Evolutionary conservation across 805 yeast species (phyloP).

Genomic region (Monosporozyma yasuniensis): DNA sequence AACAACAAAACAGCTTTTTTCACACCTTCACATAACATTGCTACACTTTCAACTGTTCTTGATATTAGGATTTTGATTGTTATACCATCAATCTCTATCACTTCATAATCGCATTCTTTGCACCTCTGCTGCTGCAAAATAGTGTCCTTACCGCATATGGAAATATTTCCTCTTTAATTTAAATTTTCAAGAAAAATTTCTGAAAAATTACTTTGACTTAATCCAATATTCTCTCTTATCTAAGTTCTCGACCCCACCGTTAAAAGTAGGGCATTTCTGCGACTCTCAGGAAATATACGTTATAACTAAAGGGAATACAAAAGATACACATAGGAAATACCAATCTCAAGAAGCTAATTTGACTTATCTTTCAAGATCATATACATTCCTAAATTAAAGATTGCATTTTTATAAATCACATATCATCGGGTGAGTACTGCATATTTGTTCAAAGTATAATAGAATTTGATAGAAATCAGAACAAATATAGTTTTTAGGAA

Average conservation of each 20-base stretch:
- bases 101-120: too few species aligned
- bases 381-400: not conserved
- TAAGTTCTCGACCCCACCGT: not conserved
- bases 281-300: not conserved
- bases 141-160: not conserved
- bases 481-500: not conserved
- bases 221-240: not conserved
- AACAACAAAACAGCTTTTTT: too few species aligned
- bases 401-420: not conserved
- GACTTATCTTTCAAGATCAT: not conserved
- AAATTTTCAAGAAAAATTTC: not conserved
- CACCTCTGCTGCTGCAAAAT: too few species aligned
- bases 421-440: not conserved
- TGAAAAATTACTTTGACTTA: not conserved
- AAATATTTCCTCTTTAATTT: not conserved
- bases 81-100: too few species aligned
- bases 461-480: not conserved
- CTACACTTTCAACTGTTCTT: too few species aligned
- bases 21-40: too few species aligned
- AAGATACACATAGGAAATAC: not conserved
- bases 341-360: not conserved
- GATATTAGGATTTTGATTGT: too few species aligned
- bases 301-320: not conserved
- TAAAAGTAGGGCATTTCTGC: not conserved
- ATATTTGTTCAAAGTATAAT: not conserved